Evolutionary conservation across 177 flowering plant species (phyloP), one percentile per base, ranked within the genome.

Genomic region (Tripterygium wilfordii): DNA sequence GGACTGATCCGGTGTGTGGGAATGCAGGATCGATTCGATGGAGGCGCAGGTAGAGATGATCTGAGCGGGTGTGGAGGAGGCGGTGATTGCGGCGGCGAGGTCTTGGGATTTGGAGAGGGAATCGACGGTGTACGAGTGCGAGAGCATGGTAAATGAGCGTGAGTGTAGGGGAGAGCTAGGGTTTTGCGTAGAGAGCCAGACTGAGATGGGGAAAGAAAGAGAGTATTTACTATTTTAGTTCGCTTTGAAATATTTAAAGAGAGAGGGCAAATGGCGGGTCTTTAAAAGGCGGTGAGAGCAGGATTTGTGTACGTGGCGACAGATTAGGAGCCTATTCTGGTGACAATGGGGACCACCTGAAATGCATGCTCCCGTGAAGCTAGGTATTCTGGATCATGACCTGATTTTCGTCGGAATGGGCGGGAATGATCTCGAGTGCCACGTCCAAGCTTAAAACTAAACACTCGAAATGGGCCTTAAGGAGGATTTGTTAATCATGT

Each of bases 91-190:
- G 24, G 78, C 48, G 28, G 87, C 72, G 40, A 88, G 82, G 36
- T 79, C 85, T 39, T 78, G 66, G 36, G 92, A 70, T 62, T 79
- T 70, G 49, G 66, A 57, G 35, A 64, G 80, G n/a, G 91, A 67
- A 61, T 88, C 94, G 64, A 72, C 58, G 65, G 75, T 59, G 79
- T 70, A 77, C 1, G 84, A 56, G 58, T 70, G 85, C 19, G 75
- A 51, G 36, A 66, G 62, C 88, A 80, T 80, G 47, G 58, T 29
- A 14, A 12, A 19, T 10, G 2, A 26, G 22, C 12, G 31, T 15
- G 41, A 13, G 30, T 10, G 30, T 22, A 2, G 30, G 62, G 20
- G 26, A 13, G 28, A 17, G 45, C 26, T 52, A 51, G 68, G 63
- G 56, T 51, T 44, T 47, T 36, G 39, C 25, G 21, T 42, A 23